Evolutionary conservation across 805 yeast genomes (phyloP).

Genomic region (Ogataea pini): DNA sequence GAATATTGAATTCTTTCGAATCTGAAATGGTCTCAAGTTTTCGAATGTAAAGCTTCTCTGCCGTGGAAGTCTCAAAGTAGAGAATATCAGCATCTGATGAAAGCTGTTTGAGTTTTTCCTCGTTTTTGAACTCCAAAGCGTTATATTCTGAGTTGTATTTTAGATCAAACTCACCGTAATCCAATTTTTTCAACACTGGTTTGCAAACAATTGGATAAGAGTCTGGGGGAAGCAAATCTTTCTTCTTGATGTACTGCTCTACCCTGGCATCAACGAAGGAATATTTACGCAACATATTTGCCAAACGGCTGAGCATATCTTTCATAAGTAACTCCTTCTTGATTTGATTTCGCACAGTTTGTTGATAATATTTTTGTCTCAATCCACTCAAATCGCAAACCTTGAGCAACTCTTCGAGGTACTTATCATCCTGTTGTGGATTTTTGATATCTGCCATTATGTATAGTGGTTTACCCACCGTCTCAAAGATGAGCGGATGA

Average conservation of each 20-base stretch:
- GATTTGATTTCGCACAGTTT: conserved; percentile 12
- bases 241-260: conserved; percentile 19
- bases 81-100: conserved; percentile 26
- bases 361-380: conserved; percentile 20
- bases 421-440: conserved; percentile 25
- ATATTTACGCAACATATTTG: conserved; percentile 10
- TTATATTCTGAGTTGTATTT: conserved; percentile 17
- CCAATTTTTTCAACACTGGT: conserved; percentile 23
- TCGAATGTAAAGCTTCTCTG: conserved; percentile 17
- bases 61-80: conserved; percentile 17
- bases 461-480: conserved; percentile 18
- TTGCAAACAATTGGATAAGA: conserved; percentile 26
- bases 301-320: conserved; percentile 12
- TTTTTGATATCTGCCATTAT: conserved; percentile 15
- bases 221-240: conserved; percentile 16
- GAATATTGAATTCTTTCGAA: conserved; percentile 6
- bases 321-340: conserved; percentile 14
- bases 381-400: conserved; percentile 28
- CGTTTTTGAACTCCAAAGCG: conserved; percentile 20
- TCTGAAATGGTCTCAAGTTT: conserved; percentile 11
- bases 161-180: conserved; percentile 14
- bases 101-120: conserved; percentile 17
- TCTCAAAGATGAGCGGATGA: conserved; percentile 30
- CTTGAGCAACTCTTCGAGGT: conserved; percentile 21
- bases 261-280: conserved; percentile 15